A percentile compares a stretch with the other conserved stretches of the same genome.
phyloP scores from a whole-genome alignment of 2,329 filamentous ascomycete genomes.

The Cladophialophora carrionii region DNA sequence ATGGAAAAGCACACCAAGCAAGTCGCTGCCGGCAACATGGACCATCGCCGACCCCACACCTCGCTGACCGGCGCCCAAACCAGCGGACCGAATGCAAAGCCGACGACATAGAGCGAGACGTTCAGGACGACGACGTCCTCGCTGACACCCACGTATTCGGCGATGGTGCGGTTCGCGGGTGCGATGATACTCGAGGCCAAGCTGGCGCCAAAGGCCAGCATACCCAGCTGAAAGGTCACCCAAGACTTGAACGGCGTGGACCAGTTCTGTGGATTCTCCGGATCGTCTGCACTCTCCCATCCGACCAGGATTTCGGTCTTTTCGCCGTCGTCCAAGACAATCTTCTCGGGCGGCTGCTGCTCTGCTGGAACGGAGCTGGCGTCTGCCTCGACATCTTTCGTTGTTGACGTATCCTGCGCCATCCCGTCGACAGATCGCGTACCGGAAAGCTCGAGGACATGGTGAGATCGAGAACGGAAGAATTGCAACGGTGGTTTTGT shows the following conservation, averaged over 20 bases:
- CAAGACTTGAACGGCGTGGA: slow-evolving; percentile 50
- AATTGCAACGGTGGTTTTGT: slow-evolving; percentile 3
- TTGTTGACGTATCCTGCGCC: background rate
- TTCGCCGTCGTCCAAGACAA: slow-evolving; percentile 4
- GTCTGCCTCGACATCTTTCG: slow-evolving; percentile 10
- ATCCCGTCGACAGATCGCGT: background rate
- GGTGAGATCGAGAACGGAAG: slow-evolving; percentile 1
- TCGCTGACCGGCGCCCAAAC: slow-evolving; percentile 52
- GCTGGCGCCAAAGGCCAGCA: slow-evolving; percentile 56
- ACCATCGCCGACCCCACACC: slow-evolving; percentile 51
- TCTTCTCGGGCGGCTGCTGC: slow-evolving; percentile 2
- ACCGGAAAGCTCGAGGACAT: background rate
- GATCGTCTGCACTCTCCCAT: slow-evolving; percentile 27
- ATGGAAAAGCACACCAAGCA: slow-evolving; percentile 53
- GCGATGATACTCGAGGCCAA: slow-evolving; percentile 57
- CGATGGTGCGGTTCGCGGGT: slow-evolving; percentile 51
- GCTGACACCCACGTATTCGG: slow-evolving; percentile 49
- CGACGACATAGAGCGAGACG: slow-evolving; percentile 52
- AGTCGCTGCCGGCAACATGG: slow-evolving; percentile 51
- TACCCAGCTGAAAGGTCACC: slow-evolving; percentile 55
- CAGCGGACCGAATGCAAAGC: slow-evolving; percentile 49
- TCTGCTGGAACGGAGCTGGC: background rate
- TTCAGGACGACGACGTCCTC: slow-evolving; percentile 51
- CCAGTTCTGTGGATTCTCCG: slow-evolving; percentile 55
- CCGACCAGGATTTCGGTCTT: slow-evolving; percentile 21